Evolutionary conservation across 2,329 filamentous ascomycete genomes (phyloP).

Genomic region (Claviceps africana): DNA sequence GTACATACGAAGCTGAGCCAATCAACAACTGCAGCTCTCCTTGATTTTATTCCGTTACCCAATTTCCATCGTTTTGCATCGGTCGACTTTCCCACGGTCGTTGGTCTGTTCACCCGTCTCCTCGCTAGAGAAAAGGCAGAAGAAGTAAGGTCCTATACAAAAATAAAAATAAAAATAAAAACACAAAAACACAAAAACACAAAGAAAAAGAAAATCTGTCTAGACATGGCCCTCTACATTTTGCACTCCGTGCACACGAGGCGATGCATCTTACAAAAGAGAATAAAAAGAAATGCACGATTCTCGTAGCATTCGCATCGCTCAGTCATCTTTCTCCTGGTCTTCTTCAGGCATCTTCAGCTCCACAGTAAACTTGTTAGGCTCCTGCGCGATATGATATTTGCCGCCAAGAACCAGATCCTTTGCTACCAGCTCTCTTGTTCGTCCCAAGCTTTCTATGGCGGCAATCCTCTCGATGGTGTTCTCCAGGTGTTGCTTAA

Average conservation of each 20-base stretch:
- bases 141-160: too few relatives aligned
- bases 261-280: not conserved
- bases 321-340: not conserved
- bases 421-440: slow-evolving; percentile 90
- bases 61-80: not conserved
- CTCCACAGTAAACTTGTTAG: slow-evolving; percentile 27
- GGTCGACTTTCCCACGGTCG: not conserved
- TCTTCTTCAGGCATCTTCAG: slow-evolving; percentile 28
- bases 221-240: too few relatives aligned
- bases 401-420: slow-evolving; percentile 76
- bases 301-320: not conserved
- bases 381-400: slow-evolving; percentile 47
- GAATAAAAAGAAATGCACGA: not conserved
- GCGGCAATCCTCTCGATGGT: slow-evolving; percentile 78
- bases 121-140: too few relatives aligned
- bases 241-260: not conserved
- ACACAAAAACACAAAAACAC: too few relatives aligned
- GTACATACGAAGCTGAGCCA: not conserved
- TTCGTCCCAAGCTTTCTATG: slow-evolving; percentile 85
- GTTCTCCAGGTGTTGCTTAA: slow-evolving; percentile 66
- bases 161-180: too few relatives aligned
- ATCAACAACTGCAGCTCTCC: not conserved
- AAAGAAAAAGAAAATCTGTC: too few relatives aligned
- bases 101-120: not conserved
- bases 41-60: too few relatives aligned